phyloP scores from a whole-genome alignment of 1,284 basidiomycete genomes.

The Fomitopsis palustris region DNA sequence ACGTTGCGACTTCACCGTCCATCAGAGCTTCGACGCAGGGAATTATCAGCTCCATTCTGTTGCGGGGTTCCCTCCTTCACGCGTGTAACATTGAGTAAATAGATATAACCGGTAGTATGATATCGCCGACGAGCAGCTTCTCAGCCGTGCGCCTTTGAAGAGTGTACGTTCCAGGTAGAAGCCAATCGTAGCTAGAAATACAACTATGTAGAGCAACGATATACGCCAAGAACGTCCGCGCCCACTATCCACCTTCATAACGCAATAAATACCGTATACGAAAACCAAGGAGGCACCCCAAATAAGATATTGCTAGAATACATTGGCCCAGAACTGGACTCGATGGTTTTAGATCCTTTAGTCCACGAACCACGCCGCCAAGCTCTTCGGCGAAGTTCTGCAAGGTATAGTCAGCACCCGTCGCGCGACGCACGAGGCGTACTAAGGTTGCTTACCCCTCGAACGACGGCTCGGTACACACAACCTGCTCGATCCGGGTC shows the following conservation, averaged over 20 bases:
- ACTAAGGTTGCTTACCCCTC: constrained; percentile 27
- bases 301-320: too few relatives aligned
- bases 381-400: not conserved
- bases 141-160: not conserved
- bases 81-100: too few relatives aligned
- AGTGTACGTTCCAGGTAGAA: not conserved
- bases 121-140: too few relatives aligned
- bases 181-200: not conserved
- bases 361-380: not conserved
- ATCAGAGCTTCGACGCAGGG: too few relatives aligned
- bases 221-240: not conserved
- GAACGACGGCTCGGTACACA: constrained; percentile 49
- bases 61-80: too few relatives aligned
- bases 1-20: too few relatives aligned
- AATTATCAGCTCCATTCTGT: too few relatives aligned
- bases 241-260: not conserved
- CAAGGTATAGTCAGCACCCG: not conserved
- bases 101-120: too few relatives aligned
- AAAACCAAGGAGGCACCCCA: not conserved
- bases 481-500: constrained; percentile 52
- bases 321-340: too few relatives aligned
- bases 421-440: not conserved
- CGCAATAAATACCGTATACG: not conserved
- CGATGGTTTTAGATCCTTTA: not conserved
- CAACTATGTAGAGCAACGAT: not conserved